phyloP scores from a whole-genome alignment of 2,329 filamentous ascomycete genomes.

The Botryotinia globosa region DNA sequence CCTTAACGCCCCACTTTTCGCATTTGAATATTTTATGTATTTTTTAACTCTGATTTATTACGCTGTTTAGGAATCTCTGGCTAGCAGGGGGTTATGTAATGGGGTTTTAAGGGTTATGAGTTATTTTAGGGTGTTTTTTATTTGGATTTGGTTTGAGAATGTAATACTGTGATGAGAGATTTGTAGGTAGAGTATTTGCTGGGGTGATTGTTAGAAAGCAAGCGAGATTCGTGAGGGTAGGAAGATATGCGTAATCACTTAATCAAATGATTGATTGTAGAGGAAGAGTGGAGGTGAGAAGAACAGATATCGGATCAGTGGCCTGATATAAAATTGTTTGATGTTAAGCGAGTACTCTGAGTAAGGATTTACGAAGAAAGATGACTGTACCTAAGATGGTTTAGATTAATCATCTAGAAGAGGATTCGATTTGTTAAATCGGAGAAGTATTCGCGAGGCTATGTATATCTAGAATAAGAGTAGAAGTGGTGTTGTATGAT shows the following conservation, averaged over 20 bases:
- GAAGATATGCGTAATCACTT: background rate
- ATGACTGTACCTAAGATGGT: background rate
- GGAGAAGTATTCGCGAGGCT: rapidly evolving
- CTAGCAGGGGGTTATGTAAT: too few species aligned
- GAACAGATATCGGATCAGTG: background rate
- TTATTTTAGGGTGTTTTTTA: too few species aligned
- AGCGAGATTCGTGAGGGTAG: background rate
- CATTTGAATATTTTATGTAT: background rate
- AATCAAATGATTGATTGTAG: too few species aligned
- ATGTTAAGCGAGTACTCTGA: background rate
- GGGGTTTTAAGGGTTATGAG: too few species aligned
- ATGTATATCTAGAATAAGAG: background rate
- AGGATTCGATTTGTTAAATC: background rate
- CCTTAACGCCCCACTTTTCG: background rate
- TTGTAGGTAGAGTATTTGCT: background rate
- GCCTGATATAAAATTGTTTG: background rate
- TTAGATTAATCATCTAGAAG: background rate
- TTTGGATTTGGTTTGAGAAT: background rate
- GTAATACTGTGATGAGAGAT: background rate
- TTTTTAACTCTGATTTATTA: background rate
- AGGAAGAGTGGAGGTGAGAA: too few species aligned
- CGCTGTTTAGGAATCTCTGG: too few species aligned
- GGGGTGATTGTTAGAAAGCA: background rate
- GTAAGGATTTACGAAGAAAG: background rate
- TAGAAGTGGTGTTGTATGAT: background rate